phyloP scores from a whole-genome alignment of 345 rosid species.

The Psidium friedrichsthalianum region DNA sequence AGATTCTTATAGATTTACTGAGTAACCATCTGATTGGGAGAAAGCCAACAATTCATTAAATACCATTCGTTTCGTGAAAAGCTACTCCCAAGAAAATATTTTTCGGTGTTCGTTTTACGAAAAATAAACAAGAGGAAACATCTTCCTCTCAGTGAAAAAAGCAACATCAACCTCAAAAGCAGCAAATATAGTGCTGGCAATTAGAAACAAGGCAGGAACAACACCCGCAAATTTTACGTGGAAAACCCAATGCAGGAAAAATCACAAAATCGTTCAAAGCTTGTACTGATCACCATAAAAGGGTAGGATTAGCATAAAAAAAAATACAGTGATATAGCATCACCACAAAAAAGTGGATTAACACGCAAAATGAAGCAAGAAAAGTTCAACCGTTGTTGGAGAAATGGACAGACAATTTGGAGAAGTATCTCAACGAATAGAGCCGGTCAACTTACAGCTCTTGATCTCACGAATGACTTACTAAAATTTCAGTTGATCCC shows the following conservation, averaged over 20 bases:
- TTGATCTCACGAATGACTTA: not conserved
- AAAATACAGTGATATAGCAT: not conserved
- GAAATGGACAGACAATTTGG: not conserved
- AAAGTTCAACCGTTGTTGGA: not conserved
- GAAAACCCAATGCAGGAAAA: rapidly evolving
- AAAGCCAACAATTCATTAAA: not conserved
- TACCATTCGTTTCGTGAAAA: too few relatives aligned
- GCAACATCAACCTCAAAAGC: not conserved
- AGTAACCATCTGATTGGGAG: not conserved
- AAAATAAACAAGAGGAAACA: too few relatives aligned
- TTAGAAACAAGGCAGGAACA: not conserved
- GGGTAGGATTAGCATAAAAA: rapidly evolving
- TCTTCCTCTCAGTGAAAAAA: not conserved
- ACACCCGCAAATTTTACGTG: not conserved
- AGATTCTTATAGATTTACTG: not conserved
- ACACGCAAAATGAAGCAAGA: not conserved
- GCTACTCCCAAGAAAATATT: too few relatives aligned
- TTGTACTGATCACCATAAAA: not conserved
- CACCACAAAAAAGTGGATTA: not conserved
- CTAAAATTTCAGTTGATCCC: not conserved
- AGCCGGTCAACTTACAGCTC: not conserved
- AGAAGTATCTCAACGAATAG: rapidly evolving
- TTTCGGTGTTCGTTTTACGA: too few relatives aligned
- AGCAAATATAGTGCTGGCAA: too few relatives aligned
- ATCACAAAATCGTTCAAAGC: not conserved